Base-by-base conservation (phyloP, 1,139 yeast species). In the Blastobotrys persicus region DNA sequence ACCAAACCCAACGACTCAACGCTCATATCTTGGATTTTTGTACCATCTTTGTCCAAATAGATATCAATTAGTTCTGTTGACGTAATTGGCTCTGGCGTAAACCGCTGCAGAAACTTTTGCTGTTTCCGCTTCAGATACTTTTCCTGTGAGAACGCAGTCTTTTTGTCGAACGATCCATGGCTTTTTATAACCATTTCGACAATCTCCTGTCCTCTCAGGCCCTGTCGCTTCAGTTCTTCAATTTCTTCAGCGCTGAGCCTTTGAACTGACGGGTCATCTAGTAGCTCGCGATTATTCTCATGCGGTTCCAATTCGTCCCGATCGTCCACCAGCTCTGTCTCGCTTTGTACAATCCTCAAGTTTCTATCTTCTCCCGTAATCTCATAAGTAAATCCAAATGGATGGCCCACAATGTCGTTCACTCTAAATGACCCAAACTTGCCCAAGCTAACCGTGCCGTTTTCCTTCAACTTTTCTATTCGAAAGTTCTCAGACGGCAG, bases 81-180 rank as follows among this genome's bases (percentile, higher is more conserved):
- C n/a, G 91, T 85, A 47, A 92, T 72, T 55, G 83, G 81, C 54
- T 87, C 88, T 17, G 94, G 82, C 1, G 91, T 85, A 69, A 92
- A 92, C 59, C 89, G 77, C 62, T 95, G 80, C 55, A 88, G 76
- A 64, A 88, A 92, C 72, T 94, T 94, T 64, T 85, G 91, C 67
- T 88, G 95, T 69, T 92, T 92, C 59, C 98, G 80, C 59, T 85
- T 85, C 59, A 91, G 71, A 65, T 92, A 92, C 69, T 92, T 92
- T 59, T 88, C 96, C 65, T 92, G 96, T 2, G 97, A 88, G 62
- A 79, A 88, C 20, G 83, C 73, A 3, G 98, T 92, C 69, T 92
- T 92, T 64, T 88, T 85, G 59, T 87, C 89, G 64, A 92, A 92
- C 11, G 88, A 87, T 40, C 77, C 85, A 69, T 94, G 98, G 13